phyloP scores from a whole-genome alignment of 371 early-diverging fungal genomes.

The Mucor lusitanicus region DNA sequence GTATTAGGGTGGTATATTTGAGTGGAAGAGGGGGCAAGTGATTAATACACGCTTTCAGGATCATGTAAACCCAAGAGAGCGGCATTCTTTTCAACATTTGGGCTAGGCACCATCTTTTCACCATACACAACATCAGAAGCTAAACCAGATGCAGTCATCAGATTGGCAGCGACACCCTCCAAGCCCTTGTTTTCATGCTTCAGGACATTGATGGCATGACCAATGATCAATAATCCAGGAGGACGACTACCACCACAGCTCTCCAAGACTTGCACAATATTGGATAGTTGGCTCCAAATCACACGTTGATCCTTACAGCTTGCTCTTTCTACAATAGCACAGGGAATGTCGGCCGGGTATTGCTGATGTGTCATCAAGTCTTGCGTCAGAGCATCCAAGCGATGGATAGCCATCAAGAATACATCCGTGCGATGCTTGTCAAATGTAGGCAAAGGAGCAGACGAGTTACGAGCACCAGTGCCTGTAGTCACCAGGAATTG shows the following conservation, averaged over 20 bases:
- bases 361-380: conserved; percentile 55
- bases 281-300: conserved; percentile 57
- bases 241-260: conserved; percentile 72
- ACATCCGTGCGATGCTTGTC: conserved; percentile 77
- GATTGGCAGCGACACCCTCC: conserved; percentile 39
- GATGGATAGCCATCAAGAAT: conserved; percentile 85
- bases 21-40: background rate
- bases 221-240: conserved; percentile 74
- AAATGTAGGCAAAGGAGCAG: conserved; percentile 64
- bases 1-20: background rate
- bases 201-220: conserved; percentile 56
- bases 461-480: conserved; percentile 55
- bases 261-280: conserved; percentile 64
- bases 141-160: conserved; percentile 23
- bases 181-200: conserved; percentile 34
- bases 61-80: conserved; percentile 44
- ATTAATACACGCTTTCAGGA: conserved; percentile 44
- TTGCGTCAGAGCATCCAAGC: conserved; percentile 59
- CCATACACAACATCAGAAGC: conserved; percentile 3
- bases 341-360: conserved; percentile 68
- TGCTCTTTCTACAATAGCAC: conserved; percentile 78
- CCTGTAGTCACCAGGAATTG: conserved; percentile 88
- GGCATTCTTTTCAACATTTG: background rate
- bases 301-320: conserved; percentile 74
- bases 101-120: background rate